Evolutionary conservation across 2,329 filamentous ascomycete genomes (phyloP).

Genomic region (Malbranchea cinnamomea): DNA sequence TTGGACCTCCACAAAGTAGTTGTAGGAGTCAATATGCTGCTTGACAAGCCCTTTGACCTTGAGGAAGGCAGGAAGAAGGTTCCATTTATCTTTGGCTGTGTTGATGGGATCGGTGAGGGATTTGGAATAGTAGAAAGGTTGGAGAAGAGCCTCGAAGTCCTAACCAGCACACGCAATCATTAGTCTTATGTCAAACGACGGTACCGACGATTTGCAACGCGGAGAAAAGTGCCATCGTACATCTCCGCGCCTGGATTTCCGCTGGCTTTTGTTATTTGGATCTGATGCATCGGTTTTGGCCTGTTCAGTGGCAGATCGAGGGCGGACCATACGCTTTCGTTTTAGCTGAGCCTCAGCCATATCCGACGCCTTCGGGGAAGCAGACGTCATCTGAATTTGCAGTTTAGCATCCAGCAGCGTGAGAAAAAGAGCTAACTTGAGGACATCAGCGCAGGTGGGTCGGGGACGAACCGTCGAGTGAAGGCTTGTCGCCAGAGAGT

Average conservation of each 20-base stretch:
- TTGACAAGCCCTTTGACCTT: constrained; percentile 96
- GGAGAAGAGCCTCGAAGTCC: constrained; percentile 47
- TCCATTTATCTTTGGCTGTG: constrained; percentile 78
- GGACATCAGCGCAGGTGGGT: too few species aligned
- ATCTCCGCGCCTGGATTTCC: too few species aligned
- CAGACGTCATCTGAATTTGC: background rate
- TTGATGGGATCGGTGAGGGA: constrained; percentile 53
- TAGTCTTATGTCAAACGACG: too few species aligned
- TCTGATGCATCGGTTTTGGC: too few species aligned
- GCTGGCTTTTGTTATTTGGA: too few species aligned
- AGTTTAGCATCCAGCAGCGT: constrained; percentile 2
- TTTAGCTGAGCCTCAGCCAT: constrained; percentile 6
- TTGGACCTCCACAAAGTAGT: constrained; percentile 93
- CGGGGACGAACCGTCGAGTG: constrained; percentile 15
- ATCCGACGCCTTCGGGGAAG: background rate
- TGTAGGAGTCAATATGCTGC: constrained; percentile 97
- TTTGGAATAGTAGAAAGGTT: constrained; percentile 57
- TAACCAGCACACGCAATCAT: too few species aligned
- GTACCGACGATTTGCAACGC: too few species aligned
- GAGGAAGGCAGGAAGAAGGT: constrained; percentile 88
- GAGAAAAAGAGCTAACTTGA: too few species aligned
- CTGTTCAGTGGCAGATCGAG: too few species aligned
- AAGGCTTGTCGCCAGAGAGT: constrained; percentile 15
- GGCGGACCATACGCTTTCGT: constrained; percentile 5
- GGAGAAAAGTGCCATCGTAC: too few species aligned